A percentile compares a stretch with the other conserved stretches of the same genome.
Evolutionary conservation across 2,329 filamentous ascomycete genomes (phyloP).

Genomic region (Pyrenophora graminea): DNA sequence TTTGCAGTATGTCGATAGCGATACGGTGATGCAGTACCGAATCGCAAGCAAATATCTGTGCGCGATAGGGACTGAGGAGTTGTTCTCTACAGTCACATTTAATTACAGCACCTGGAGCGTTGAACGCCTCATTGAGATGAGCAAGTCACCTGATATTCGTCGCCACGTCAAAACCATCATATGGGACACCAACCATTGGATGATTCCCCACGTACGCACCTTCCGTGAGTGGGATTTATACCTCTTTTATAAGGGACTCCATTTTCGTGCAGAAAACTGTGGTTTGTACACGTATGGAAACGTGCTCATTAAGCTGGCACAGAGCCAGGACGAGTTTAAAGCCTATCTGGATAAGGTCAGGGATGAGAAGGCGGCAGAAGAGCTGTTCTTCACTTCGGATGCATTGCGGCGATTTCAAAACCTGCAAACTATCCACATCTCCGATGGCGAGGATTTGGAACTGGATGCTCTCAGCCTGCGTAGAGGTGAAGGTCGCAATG

Average conservation of each 20-base stretch:
- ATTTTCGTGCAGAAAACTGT: not conserved
- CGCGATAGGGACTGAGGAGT: conserved; percentile 6
- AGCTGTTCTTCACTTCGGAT: not conserved
- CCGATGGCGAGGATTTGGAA: not conserved
- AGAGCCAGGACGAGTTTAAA: conserved; percentile 9
- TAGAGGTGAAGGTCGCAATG: conserved; percentile 7
- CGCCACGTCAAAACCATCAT: conserved; percentile 12
- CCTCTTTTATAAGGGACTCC: not conserved
- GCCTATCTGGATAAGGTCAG: conserved; percentile 6
- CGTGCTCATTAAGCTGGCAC: conserved; percentile 2
- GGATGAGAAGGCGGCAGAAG: conserved; percentile 9
- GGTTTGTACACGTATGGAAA: not conserved
- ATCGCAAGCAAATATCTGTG: conserved; percentile 11
- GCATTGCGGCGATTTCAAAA: conserved; percentile 5
- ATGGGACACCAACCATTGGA: conserved; percentile 18
- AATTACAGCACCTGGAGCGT: conserved; percentile 13
- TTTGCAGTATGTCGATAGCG: conserved; percentile 8
- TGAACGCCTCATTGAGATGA: conserved; percentile 9
- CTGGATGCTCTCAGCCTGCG: not conserved
- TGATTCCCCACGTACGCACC: conserved; percentile 7
- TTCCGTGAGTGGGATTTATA: conserved; percentile 15
- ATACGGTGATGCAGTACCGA: conserved; percentile 17
- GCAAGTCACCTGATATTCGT: conserved; percentile 5
- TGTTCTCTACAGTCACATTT: conserved; percentile 18
- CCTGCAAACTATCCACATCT: not conserved